These are phyloP conservation scores for Thielaviopsis punctulata DNA, from an alignment of 2,329 filamentous ascomycete genomes.

Conservation along the genomic window DNA sequence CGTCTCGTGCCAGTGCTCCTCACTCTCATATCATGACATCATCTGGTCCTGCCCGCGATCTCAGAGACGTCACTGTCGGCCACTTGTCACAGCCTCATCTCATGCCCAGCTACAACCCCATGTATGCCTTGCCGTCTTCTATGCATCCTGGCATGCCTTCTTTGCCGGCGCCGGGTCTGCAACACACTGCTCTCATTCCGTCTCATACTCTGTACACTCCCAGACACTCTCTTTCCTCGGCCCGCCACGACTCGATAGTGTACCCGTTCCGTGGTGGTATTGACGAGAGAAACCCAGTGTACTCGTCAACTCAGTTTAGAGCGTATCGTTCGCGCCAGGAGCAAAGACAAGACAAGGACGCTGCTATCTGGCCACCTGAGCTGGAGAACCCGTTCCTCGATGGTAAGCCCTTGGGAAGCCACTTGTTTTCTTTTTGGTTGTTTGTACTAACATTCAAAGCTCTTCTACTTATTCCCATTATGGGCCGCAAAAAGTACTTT, in stretches of 20 bases:
- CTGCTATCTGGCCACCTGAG: slow-evolving; percentile 40
- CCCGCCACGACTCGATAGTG: slow-evolving; percentile 8
- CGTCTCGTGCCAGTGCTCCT: slow-evolving; percentile 28
- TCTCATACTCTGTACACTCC: slow-evolving; percentile 3
- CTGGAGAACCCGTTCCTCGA: slow-evolving; percentile 52
- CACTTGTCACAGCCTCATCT: slow-evolving; percentile 2
- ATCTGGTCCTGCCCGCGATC: neutral
- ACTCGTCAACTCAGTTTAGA: slow-evolving; percentile 43
- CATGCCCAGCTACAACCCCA: slow-evolving; percentile 8
- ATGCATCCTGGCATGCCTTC: neutral
- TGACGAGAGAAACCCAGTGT: slow-evolving; percentile 37
- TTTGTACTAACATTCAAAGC: slow-evolving; percentile 24
- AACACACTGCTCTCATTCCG: neutral
- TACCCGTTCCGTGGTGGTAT: slow-evolving; percentile 12
- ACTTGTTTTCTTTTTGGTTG: neutral
- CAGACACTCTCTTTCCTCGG: slow-evolving; percentile 3
- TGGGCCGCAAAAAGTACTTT: slow-evolving; percentile 49
- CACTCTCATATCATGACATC: slow-evolving; percentile 27
- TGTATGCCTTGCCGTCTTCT: slow-evolving; percentile 3
- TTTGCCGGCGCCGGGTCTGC: neutral
- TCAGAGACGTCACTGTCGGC: slow-evolving; percentile 1
- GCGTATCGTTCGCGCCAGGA: slow-evolving; percentile 49
- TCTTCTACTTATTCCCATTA: slow-evolving; percentile 45
- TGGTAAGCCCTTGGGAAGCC: slow-evolving; percentile 31
- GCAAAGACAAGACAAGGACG: slow-evolving; percentile 41